Conservation (phyloP, 2,329 filamentous ascomycete species). For the Daldinia eschscholtzii region DNA sequence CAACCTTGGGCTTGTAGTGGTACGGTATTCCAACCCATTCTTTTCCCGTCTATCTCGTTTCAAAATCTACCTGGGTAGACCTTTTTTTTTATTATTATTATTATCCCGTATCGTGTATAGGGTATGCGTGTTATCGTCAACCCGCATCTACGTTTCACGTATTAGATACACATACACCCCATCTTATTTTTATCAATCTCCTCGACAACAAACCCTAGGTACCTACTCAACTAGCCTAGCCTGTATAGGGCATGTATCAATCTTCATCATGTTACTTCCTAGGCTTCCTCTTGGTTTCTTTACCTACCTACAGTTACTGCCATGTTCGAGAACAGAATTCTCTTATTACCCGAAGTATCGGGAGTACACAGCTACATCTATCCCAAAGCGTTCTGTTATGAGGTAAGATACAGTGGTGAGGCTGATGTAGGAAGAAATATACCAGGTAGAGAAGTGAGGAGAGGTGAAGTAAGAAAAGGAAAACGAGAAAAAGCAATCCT, state of each 20-base stretch:
- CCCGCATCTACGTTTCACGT: slow-evolving; percentile 31
- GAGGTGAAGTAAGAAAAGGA: slow-evolving; percentile 17
- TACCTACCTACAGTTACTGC: slow-evolving; percentile 16
- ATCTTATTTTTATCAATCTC: slow-evolving; percentile 28
- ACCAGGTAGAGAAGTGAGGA: neutral
- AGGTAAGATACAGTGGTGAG: slow-evolving; percentile 17
- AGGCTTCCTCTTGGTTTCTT: slow-evolving; percentile 21
- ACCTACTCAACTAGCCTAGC: neutral
- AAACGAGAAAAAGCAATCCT: slow-evolving; percentile 31
- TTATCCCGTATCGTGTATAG: slow-evolving; percentile 18
- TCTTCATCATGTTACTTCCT: slow-evolving; percentile 29
- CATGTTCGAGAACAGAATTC: slow-evolving; percentile 17
- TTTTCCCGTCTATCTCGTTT: slow-evolving; percentile 36
- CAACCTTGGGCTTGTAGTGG: slow-evolving; percentile 26
- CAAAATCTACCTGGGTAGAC: slow-evolving; percentile 20
- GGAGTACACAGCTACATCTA: slow-evolving; percentile 26
- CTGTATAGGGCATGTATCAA: slow-evolving; percentile 28
- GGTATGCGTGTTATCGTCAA: slow-evolving; percentile 28
- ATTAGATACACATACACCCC: slow-evolving; percentile 39
- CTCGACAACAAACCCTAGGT: slow-evolving; percentile 15
- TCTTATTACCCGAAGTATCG: slow-evolving; percentile 35
- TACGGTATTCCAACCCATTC: slow-evolving; percentile 32
- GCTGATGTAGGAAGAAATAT: slow-evolving; percentile 11
- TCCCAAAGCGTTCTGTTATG: slow-evolving; percentile 20
- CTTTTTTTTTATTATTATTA: too few relatives aligned